Conservation (phyloP, 129 eudicot species). For the Flaveria brownii region DNA sequence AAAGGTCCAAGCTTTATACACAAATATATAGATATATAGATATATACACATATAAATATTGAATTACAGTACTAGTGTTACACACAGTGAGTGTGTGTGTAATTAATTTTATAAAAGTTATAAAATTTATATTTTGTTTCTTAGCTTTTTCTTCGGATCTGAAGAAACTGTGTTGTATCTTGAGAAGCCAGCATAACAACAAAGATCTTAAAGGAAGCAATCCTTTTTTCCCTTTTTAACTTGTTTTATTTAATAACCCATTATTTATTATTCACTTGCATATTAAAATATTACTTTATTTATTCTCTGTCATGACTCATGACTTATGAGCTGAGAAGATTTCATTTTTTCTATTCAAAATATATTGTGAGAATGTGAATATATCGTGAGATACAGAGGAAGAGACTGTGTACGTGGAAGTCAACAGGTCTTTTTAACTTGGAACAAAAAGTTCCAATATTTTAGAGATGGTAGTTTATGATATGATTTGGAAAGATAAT, state of each 20-base stretch:
- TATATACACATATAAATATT: slow-evolving; percentile 7
- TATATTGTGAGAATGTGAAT: slow-evolving; percentile 36
- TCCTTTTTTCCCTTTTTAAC: slow-evolving; percentile 39
- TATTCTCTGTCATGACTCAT: slow-evolving; percentile 57
- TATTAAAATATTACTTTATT: slow-evolving; percentile 41
- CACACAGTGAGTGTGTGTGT: slow-evolving; percentile 41
- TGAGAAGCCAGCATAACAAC: slow-evolving; percentile 68
- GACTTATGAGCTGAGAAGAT: slow-evolving; percentile 26
- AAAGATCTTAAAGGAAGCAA: slow-evolving; percentile 74
- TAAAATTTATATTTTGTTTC: slow-evolving; percentile 25
- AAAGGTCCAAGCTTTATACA: slow-evolving; percentile 58
- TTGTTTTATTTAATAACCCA: slow-evolving; percentile 24
- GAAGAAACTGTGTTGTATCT: slow-evolving; percentile 76
- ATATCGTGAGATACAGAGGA: slow-evolving; percentile 30
- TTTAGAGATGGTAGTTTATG: too few relatives aligned
- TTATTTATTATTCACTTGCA: not conserved
- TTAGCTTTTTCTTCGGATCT: slow-evolving; percentile 91
- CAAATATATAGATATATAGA: slow-evolving; percentile 19
- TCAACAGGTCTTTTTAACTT: slow-evolving; percentile 40
- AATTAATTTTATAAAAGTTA: slow-evolving; percentile 19
- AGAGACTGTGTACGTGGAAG: slow-evolving; percentile 23
- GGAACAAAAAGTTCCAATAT: slow-evolving; percentile 32
- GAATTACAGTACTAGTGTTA: slow-evolving; percentile 23
- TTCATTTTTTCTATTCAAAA: slow-evolving; percentile 7
- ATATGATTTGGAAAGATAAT: too few relatives aligned